Evolutionary conservation across 441 rosid genomes (phyloP).

Genomic region (Pelargonium australe): DNA sequence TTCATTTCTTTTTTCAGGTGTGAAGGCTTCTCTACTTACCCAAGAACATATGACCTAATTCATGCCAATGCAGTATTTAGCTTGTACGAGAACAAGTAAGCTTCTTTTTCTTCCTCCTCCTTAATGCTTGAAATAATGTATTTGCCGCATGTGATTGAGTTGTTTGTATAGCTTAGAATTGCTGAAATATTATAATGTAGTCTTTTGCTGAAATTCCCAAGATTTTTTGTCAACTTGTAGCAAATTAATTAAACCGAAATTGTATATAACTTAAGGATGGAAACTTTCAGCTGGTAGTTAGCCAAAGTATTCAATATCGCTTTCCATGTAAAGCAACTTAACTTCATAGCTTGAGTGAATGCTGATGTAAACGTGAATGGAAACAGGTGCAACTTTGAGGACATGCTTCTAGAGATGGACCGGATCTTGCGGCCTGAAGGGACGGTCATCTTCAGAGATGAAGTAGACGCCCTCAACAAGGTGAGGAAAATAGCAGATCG

Average conservation of each 20-base stretch:
- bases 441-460: constrained; percentile 9
- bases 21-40: constrained; percentile 73
- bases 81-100: constrained; percentile 57
- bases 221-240: too few species aligned
- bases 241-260: too few species aligned
- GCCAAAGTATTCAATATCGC: background rate
- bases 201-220: too few species aligned
- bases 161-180: background rate
- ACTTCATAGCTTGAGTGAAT: background rate
- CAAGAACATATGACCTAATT: constrained; percentile 66
- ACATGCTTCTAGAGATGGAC: constrained; percentile 18
- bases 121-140: background rate
- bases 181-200: too few species aligned
- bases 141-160: background rate
- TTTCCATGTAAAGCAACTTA: background rate
- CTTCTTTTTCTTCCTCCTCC: background rate
- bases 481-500: constrained; percentile 14
- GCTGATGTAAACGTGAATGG: background rate
- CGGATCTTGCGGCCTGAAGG: constrained; percentile 19
- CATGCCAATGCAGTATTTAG: constrained; percentile 59
- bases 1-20: constrained; percentile 39
- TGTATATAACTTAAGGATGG: too few species aligned
- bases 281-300: too few species aligned
- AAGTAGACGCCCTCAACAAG: constrained; percentile 11
- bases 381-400: constrained; percentile 16